A percentile compares a stretch with the other conserved stretches of the same genome.
Evolutionary conservation across 306 rosid genomes (phyloP).

Genomic region (Quercus berberidifolia): DNA sequence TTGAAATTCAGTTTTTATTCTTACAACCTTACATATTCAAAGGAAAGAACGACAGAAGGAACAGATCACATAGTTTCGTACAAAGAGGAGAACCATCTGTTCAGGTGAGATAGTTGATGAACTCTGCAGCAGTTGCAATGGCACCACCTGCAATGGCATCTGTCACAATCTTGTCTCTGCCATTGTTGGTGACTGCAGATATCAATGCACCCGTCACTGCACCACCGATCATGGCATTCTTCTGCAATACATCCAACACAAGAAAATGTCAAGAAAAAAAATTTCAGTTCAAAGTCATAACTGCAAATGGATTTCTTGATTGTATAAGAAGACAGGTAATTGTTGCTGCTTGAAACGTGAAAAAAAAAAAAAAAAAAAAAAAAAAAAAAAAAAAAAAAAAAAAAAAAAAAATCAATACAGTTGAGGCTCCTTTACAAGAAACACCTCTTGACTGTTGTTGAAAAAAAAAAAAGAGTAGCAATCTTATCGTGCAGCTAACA

Average conservation of each 20-base stretch:
- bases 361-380: too few species aligned
- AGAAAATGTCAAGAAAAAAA: neutral
- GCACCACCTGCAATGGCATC: slow-evolving; percentile 93
- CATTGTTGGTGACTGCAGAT: slow-evolving; percentile 43
- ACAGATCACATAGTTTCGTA: neutral
- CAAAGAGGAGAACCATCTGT: slow-evolving; percentile 1
- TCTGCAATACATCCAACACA: slow-evolving; percentile 49
- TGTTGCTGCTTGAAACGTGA: neutral
- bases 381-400: too few species aligned
- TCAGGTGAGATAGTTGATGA: slow-evolving; percentile 78
- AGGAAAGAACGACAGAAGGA: neutral
- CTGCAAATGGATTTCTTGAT: neutral
- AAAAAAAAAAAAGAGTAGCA: neutral
- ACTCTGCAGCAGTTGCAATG: slow-evolving; percentile 83
- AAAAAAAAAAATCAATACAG: neutral
- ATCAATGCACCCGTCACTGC: slow-evolving; percentile 76
- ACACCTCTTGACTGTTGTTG: neutral
- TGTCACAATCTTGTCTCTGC: slow-evolving; percentile 47
- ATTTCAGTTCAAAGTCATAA: slow-evolving; percentile 8
- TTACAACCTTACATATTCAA: neutral
- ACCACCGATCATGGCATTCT: slow-evolving; percentile 92
- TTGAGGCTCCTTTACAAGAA: neutral
- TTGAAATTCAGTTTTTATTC: neutral
- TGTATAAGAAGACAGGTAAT: neutral
- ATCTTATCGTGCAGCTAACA: neutral